Evolutionary conservation across 805 yeast species (phyloP).

Genomic region (Yarrowia hollandica): DNA sequence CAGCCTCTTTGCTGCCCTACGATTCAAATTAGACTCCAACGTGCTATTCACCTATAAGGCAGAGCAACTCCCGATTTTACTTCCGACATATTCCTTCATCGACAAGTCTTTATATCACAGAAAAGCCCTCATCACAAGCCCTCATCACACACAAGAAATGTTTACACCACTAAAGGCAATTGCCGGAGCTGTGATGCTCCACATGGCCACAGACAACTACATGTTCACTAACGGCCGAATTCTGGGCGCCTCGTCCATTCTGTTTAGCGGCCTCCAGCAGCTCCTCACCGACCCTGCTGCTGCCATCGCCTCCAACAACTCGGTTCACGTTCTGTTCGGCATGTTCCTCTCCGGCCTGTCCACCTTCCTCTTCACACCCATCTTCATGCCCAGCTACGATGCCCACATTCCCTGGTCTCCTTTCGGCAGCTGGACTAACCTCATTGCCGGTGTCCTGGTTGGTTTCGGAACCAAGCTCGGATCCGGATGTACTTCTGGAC

Average conservation of each 20-base stretch:
- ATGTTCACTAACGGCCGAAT: conserved; percentile 45
- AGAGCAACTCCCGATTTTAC: too few relatives aligned
- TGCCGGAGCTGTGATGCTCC: conserved; percentile 51
- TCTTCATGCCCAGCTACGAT: conserved; percentile 38
- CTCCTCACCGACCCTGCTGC: conserved; percentile 38
- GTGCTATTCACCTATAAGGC: too few relatives aligned
- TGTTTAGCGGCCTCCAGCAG: conserved; percentile 37
- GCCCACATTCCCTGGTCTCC: conserved; percentile 25
- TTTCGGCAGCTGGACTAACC: conserved; percentile 30
- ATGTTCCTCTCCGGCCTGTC: conserved; percentile 39
- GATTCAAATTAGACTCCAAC: background rate
- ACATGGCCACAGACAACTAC: conserved; percentile 49
- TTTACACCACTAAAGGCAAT: conserved; percentile 50
- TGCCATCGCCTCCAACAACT: conserved; percentile 31
- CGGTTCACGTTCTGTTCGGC: conserved; percentile 44
- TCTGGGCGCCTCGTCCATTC: conserved; percentile 51
- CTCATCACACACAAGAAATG: conserved; percentile 37
- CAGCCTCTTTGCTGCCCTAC: background rate
- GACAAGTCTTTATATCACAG: too few relatives aligned
- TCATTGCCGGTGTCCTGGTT: conserved; percentile 46
- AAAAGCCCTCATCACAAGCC: background rate
- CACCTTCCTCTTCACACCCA: conserved; percentile 37
- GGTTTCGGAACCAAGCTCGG: conserved; percentile 53
- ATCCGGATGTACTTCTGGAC: conserved; percentile 58
- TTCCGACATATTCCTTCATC: too few relatives aligned